These are phyloP conservation scores for Colletotrichum theobromicola DNA, from an alignment of 2,329 filamentous ascomycete species.

Conservation along the genomic window DNA sequence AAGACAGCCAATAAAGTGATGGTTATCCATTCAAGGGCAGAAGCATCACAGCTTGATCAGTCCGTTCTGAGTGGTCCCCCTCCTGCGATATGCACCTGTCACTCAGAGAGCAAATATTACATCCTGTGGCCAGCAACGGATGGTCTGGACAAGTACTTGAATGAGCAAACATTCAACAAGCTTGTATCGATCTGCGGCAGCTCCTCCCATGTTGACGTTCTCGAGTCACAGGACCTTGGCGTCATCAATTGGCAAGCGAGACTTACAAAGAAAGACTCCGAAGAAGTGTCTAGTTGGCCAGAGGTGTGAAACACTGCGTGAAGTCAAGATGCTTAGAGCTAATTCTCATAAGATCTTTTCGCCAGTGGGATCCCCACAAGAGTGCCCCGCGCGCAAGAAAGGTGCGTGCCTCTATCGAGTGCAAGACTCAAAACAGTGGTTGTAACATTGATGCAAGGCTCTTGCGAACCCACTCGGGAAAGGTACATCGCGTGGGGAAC, in stretches of 20 bases:
- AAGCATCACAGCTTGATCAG: rapidly evolving
- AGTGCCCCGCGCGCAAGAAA: background rate
- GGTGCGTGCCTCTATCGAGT: background rate
- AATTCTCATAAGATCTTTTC: background rate
- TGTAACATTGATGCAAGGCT: background rate
- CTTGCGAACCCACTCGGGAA: rapidly evolving
- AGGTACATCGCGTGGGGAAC: background rate
- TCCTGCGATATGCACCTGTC: background rate
- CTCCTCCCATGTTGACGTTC: background rate
- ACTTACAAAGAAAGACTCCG: background rate
- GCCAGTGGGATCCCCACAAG: background rate
- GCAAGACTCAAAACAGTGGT: background rate
- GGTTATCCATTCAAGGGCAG: background rate
- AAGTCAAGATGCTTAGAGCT: background rate
- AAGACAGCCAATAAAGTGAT: background rate
- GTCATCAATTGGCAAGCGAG: background rate
- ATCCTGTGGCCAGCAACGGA: background rate
- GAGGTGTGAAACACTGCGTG: background rate
- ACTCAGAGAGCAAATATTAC: background rate
- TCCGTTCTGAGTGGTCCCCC: background rate
- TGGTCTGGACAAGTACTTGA: background rate
- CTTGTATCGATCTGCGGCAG: background rate
- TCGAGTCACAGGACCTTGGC: background rate
- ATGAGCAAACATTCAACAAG: background rate
- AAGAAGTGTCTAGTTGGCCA: background rate